phyloP scores from a whole-genome alignment of 768 basidiomycete species.

The Lentinula edodes region DNA sequence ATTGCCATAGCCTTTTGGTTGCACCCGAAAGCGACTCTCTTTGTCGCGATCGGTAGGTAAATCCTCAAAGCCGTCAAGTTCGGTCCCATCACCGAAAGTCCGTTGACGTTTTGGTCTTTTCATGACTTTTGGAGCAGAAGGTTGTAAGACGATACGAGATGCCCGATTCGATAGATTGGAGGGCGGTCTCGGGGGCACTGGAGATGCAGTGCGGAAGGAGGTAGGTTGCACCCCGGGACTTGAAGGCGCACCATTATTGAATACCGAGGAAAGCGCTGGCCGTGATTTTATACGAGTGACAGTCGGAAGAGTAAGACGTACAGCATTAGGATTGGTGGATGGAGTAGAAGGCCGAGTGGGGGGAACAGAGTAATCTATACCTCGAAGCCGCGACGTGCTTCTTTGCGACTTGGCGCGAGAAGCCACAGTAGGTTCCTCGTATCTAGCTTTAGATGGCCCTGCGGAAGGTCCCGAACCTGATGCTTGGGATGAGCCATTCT shows the following conservation, averaged over 20 bases:
- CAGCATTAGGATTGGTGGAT: conserved; percentile 68
- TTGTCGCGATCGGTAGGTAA: conserved; percentile 82
- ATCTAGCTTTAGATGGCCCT: conserved; percentile 43
- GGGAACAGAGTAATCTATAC: conserved; percentile 61
- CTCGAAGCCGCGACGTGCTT: conserved; percentile 53
- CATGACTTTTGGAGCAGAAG: conserved; percentile 56
- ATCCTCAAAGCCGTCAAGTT: conserved; percentile 85
- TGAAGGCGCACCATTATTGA: conserved; percentile 39
- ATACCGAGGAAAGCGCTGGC: conserved; percentile 72
- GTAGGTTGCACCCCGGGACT: conserved; percentile 28
- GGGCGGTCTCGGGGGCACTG: conserved; percentile 54
- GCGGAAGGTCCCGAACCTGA: conserved; percentile 44
- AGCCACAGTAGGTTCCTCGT: conserved; percentile 76
- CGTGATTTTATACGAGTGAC: conserved; percentile 70
- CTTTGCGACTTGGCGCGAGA: conserved; percentile 73
- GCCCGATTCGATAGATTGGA: conserved; percentile 45
- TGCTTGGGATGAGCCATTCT: conserved; percentile 48
- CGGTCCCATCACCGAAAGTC: conserved; percentile 83
- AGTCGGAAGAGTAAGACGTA: conserved; percentile 85
- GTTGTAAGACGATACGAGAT: conserved; percentile 26
- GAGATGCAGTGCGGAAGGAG: conserved; percentile 48
- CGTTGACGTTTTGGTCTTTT: conserved; percentile 73
- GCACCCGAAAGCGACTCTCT: conserved; percentile 68
- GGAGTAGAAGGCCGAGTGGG: conserved; percentile 77
- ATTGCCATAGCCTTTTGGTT: conserved; percentile 63